These are phyloP conservation scores for Tylopilus intermedius DNA, from an alignment of 768 basidiomycete species.

Conservation along the genomic window DNA sequence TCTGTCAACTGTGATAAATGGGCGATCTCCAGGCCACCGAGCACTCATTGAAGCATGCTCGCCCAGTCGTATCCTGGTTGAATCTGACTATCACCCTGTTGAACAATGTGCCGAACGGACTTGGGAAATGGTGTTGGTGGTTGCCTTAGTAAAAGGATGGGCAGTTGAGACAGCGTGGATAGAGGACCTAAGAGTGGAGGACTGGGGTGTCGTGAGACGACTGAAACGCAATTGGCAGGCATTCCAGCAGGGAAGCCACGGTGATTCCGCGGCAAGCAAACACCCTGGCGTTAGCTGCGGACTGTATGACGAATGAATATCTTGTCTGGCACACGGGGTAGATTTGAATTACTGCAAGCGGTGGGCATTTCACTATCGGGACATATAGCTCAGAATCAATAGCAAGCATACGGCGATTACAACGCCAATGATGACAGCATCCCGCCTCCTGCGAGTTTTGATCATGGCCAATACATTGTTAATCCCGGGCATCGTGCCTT, in stretches of 20 bases:
- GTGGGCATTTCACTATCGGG: constrained; percentile 19
- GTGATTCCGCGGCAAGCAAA: not conserved
- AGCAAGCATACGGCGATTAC: constrained; percentile 85
- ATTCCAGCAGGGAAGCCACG: constrained; percentile 52
- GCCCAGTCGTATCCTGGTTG: constrained; percentile 68
- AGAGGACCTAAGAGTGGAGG: constrained; percentile 27
- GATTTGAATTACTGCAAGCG: constrained; percentile 1
- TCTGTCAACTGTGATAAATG: constrained; percentile 80
- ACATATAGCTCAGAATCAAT: constrained; percentile 48
- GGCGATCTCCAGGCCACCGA: constrained; percentile 58
- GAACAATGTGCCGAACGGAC: constrained; percentile 52
- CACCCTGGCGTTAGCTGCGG: not conserved
- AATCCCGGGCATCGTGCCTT: constrained; percentile 90
- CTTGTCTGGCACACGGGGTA: not conserved
- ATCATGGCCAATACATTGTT: constrained; percentile 91
- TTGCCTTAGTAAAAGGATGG: constrained; percentile 85
- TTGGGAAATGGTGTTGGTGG: constrained; percentile 69
- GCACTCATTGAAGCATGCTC: constrained; percentile 62
- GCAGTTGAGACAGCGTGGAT: constrained; percentile 58
- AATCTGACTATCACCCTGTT: constrained; percentile 82
- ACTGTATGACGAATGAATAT: constrained; percentile 9
- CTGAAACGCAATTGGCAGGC: constrained; percentile 68
- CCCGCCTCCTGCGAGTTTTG: constrained; percentile 81
- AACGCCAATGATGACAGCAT: constrained; percentile 82
- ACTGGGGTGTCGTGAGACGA: constrained; percentile 62